Conservation (phyloP, 2,329 filamentous ascomycete species). For the Fusarium redolens region DNA sequence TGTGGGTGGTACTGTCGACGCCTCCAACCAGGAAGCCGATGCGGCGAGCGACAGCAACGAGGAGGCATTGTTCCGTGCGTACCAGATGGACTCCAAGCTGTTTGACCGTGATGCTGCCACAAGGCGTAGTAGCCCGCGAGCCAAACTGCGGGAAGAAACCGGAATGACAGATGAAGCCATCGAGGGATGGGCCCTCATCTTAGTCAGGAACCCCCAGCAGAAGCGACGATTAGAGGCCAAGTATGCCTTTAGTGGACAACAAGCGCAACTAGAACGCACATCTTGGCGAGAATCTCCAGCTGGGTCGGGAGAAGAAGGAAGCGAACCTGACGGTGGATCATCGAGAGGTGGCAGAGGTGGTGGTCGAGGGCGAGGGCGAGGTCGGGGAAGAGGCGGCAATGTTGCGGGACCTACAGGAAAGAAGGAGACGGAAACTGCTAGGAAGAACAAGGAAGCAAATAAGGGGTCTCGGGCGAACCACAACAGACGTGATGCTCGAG, state of each 20-base stretch:
- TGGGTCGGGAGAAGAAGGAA: constrained; percentile 68
- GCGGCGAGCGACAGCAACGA: constrained; percentile 68
- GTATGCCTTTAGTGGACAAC: constrained; percentile 74
- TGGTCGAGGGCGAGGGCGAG: constrained; percentile 61
- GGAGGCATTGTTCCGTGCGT: constrained; percentile 78
- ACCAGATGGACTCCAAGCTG: constrained; percentile 69
- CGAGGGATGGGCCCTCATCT: constrained; percentile 93
- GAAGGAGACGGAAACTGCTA: constrained; percentile 76
- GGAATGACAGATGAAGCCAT: constrained; percentile 94
- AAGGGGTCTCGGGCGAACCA: constrained; percentile 89
- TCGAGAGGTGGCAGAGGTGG: constrained; percentile 60
- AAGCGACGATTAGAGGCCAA: constrained; percentile 77
- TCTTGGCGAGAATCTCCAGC: constrained; percentile 69
- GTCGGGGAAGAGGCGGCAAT: constrained; percentile 66
- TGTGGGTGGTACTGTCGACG: constrained; percentile 88
- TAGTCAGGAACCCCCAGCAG: constrained; percentile 76
- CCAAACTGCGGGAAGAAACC: constrained; percentile 76
- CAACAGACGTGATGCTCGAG: constrained; percentile 78
- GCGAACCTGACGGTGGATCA: constrained; percentile 59
- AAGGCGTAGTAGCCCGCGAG: constrained; percentile 71
- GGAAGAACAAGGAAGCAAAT: constrained; percentile 82
- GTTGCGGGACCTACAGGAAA: constrained; percentile 74
- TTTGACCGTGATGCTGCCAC: constrained; percentile 80
- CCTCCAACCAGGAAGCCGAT: constrained; percentile 66
- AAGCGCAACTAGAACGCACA: constrained; percentile 73